Evolutionary conservation across 169 alveolate genomes (phyloP).

Genomic region (Plasmodium relictum): DNA sequence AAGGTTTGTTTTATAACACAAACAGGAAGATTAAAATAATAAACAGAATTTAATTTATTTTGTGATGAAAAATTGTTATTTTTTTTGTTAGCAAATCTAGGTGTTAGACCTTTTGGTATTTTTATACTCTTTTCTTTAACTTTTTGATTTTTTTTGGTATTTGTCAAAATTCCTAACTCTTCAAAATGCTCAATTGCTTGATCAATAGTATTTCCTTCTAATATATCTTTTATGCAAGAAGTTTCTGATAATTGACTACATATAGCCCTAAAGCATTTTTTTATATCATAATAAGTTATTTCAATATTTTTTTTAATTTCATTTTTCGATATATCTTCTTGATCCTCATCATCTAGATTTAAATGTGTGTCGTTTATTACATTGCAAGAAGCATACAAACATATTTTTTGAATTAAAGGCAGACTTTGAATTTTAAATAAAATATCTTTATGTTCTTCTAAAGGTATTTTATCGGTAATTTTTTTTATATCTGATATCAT

Average conservation of each 20-base stretch:
- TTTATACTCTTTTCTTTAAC: constrained; percentile 43
- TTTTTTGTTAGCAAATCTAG: constrained; percentile 69
- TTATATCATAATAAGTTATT: constrained; percentile 64
- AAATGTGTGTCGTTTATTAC: constrained; percentile 56
- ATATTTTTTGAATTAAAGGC: constrained; percentile 65
- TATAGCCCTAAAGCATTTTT: constrained; percentile 47
- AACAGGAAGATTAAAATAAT: constrained; percentile 66
- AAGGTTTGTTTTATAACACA: constrained; percentile 67
- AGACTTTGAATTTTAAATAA: constrained; percentile 54
- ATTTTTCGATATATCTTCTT: not conserved
- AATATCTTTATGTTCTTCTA: constrained; percentile 73
- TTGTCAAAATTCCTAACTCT: constrained; percentile 66
- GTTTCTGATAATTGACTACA: constrained; percentile 66
- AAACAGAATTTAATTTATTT: constrained; percentile 49
- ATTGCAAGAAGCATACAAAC: constrained; percentile 60
- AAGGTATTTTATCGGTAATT: constrained; percentile 61
- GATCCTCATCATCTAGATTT: constrained; percentile 13
- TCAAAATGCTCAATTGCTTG: constrained; percentile 72
- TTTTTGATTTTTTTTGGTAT: constrained; percentile 71
- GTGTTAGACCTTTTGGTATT: constrained; percentile 69
- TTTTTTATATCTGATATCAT: constrained; percentile 72
- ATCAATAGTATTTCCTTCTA: constrained; percentile 69
- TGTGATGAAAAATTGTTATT: constrained; percentile 63
- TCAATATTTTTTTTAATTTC: constrained; percentile 34
- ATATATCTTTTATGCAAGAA: constrained; percentile 40